Evolutionary conservation across 805 yeast genomes (phyloP).

Genomic region (Candida tammaniensis): DNA sequence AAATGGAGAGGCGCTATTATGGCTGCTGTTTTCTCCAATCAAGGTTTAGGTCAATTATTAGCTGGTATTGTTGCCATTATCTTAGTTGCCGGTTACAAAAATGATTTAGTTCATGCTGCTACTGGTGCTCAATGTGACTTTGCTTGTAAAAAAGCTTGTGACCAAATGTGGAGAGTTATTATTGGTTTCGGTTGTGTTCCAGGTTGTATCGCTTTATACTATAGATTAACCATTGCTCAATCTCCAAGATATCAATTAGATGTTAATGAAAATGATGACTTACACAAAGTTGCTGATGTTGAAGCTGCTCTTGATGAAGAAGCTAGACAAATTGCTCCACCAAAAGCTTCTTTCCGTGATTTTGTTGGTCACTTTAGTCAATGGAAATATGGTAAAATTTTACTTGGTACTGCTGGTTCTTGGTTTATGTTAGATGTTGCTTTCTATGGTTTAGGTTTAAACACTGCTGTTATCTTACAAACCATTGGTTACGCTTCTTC

Average conservation of each 20-base stretch:
- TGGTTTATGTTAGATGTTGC: constrained; percentile 93
- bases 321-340: constrained; percentile 49
- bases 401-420: constrained; percentile 85
- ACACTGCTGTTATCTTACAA: constrained; percentile 73
- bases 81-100: constrained; percentile 74
- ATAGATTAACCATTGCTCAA: constrained; percentile 91
- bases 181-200: constrained; percentile 91
- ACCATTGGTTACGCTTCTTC: constrained; percentile 83
- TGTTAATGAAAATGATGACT: constrained; percentile 57
- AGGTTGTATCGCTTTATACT: constrained; percentile 79
- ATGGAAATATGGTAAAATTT: constrained; percentile 84
- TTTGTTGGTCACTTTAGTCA: constrained; percentile 71
- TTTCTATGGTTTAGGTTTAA: constrained; percentile 83
- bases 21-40: constrained; percentile 96
- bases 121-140: constrained; percentile 59
- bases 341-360: constrained; percentile 79
- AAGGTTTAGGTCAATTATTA: constrained; percentile 91
- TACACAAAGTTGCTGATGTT: constrained; percentile 51
- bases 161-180: constrained; percentile 92
- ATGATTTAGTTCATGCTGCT: constrained; percentile 49
- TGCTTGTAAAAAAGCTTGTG: constrained; percentile 73
- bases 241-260: constrained; percentile 90
- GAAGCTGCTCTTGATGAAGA: constrained; percentile 40
- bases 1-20: constrained; percentile 98
- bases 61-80: constrained; percentile 84